phyloP scores from a whole-genome alignment of 1,284 basidiomycete genomes.

The Gomphus bonarii region DNA sequence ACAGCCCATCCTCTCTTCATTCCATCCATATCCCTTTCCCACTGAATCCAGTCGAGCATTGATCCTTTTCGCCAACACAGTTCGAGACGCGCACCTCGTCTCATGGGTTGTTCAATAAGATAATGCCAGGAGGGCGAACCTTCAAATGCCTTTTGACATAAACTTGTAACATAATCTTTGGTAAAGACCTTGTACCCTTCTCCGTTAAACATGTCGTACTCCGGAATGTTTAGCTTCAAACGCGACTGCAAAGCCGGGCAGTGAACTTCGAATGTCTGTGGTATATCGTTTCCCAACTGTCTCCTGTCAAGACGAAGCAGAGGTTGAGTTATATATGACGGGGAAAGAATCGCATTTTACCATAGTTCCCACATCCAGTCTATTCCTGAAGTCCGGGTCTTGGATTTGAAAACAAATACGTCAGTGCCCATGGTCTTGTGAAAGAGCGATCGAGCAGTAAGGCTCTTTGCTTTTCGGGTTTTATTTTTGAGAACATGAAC shows the following conservation, averaged over 20 bases:
- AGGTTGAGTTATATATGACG: background rate
- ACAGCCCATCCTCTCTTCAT: conserved; percentile 59
- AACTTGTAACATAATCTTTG: conserved; percentile 45
- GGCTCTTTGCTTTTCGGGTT: conserved; percentile 13
- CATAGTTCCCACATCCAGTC: conserved; percentile 84
- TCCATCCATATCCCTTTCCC: conserved; percentile 53
- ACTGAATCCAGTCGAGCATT: conserved; percentile 74
- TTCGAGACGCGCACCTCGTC: conserved; percentile 49
- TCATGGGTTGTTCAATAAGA: conserved; percentile 43
- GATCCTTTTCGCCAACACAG: conserved; percentile 69
- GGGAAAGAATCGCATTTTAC: conserved; percentile 24
- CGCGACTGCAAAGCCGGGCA: conserved; percentile 42
- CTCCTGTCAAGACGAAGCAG: conserved; percentile 34
- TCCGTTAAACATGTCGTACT: conserved; percentile 24
- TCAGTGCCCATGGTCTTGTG: conserved; percentile 51
- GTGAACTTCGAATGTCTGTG: conserved; percentile 34
- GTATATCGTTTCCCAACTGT: conserved; percentile 40
- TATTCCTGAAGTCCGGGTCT: conserved; percentile 56
- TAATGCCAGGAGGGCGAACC: conserved; percentile 50
- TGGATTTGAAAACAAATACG: conserved; percentile 70
- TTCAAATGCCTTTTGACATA: conserved; percentile 45
- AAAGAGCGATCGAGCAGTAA: conserved; percentile 4
- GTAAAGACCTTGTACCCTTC: conserved; percentile 40
- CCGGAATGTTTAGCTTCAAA: conserved; percentile 56
- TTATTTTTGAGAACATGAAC: background rate